Percentiles rank a stretch among this genome's conserved stretches.
Evolutionary conservation across 2,329 filamentous ascomycete genomes (phyloP).

Genomic region (Cyclaneusma minus): DNA sequence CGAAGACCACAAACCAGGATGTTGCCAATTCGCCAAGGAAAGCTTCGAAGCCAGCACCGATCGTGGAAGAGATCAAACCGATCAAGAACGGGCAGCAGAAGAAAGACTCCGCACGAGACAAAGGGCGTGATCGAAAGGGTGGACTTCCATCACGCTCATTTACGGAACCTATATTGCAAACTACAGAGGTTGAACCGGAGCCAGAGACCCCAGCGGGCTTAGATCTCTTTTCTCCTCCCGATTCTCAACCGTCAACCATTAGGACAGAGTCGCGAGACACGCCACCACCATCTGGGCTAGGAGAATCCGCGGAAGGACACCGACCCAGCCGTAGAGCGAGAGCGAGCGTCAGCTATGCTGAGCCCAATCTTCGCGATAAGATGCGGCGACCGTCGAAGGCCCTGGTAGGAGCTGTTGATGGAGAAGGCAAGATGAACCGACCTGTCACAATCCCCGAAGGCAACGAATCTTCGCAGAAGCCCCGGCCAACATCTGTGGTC

Average conservation of each 20-base stretch:
- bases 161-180: slow-evolving; percentile 7
- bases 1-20: slow-evolving; percentile 45
- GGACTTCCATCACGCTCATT: not conserved
- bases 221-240: slow-evolving; percentile 28
- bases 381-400: slow-evolving; percentile 71
- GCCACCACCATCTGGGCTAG: slow-evolving; percentile 43
- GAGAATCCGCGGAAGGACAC: slow-evolving; percentile 36
- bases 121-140: slow-evolving; percentile 6
- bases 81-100: slow-evolving; percentile 22
- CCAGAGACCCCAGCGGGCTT: slow-evolving; percentile 23
- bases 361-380: slow-evolving; percentile 68
- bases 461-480: too few species aligned
- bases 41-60: slow-evolving; percentile 18
- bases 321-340: slow-evolving; percentile 53
- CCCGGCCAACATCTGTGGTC: slow-evolving; percentile 1
- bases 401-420: slow-evolving; percentile 56
- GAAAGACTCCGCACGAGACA: slow-evolving; percentile 8
- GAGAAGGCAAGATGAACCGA: slow-evolving; percentile 33
- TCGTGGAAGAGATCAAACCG: slow-evolving; percentile 22
- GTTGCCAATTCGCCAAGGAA: slow-evolving; percentile 42
- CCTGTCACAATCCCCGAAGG: too few species aligned
- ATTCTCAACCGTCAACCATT: slow-evolving; percentile 27
- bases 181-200: slow-evolving; percentile 18
- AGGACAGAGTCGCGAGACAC: slow-evolving; percentile 29
- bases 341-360: slow-evolving; percentile 61